A percentile compares a stretch with the other conserved stretches of the same genome.
Conservation (phyloP, 2,329 filamentous ascomycete genomes). For the Ceratocystis papillata region DNA sequence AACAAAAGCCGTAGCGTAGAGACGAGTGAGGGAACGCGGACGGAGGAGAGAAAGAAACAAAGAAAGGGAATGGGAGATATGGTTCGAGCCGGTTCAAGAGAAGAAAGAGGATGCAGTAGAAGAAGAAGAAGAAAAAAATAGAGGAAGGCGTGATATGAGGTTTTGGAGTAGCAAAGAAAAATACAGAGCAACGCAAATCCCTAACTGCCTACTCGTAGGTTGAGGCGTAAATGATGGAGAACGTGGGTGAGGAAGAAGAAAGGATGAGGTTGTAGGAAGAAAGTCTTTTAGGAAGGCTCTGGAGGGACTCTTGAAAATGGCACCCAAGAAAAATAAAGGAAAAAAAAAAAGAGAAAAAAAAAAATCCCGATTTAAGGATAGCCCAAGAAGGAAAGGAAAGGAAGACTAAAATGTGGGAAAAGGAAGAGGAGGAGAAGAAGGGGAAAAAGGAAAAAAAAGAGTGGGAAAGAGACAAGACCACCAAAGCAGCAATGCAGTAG, state of each 20-base stretch:
- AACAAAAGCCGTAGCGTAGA: background rate
- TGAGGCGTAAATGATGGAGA: slow-evolving; percentile 13
- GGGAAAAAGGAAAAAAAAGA: background rate
- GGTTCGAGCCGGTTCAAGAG: background rate
- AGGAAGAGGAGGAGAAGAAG: background rate
- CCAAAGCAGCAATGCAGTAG: background rate
- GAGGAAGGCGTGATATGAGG: background rate
- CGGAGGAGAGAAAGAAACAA: background rate
- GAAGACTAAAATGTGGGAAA: slow-evolving; percentile 13
- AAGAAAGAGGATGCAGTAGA: background rate
- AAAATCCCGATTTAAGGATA: background rate
- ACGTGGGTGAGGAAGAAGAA: background rate
- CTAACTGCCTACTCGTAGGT: background rate
- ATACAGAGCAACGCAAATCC: background rate
- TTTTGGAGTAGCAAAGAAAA: background rate
- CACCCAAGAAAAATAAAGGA: background rate
- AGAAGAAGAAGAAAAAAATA: background rate
- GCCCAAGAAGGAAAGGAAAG: slow-evolving; percentile 14
- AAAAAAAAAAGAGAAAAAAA: background rate
- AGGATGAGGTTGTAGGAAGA: slow-evolving; percentile 6
- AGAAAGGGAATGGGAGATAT: background rate
- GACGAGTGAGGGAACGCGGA: background rate
- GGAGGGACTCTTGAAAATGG: slow-evolving; percentile 2
- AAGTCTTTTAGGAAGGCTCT: background rate
- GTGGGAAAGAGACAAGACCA: slow-evolving; percentile 2